Evolutionary conservation across 1,284 basidiomycete species (phyloP), one percentile per base, ranked within the genome.

Genomic region (Golubevia pallescens): DNA sequence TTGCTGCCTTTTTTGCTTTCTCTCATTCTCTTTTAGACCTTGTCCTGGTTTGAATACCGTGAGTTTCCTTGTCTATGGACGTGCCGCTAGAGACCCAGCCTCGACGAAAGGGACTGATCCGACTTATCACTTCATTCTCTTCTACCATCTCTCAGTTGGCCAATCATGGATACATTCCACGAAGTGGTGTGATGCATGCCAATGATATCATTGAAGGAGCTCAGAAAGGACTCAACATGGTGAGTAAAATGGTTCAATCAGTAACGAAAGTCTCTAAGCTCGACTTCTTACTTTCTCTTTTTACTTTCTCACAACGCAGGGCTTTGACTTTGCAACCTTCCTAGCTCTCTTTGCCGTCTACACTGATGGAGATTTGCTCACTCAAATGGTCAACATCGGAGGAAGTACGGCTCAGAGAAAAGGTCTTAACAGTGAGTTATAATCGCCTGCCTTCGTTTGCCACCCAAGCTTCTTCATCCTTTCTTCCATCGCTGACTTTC

Each of bases 321-420:
- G 42, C 8, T 48, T 48, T 16, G 42, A 48, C 28, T 59, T 34
- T 23, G 28, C 58, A 7, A 34, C 24, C n/a, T 23, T 59, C 19
- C 10, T 32, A 13, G 21, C 20, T 19, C 19, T 34, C 6, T 59
- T 59, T 32, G 58, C 34, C 10, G 51, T 59, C 20, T 51, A 42
- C 28, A 51, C 51, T 32, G 58, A 59, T 32, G 58, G 58, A 21
- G 58, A 59, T 32, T 23, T 51, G 6, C 23, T 59, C 8, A 24
- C 58, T n/a, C 34, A 51, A 21, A 59, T 59, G 58, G 19, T 59
- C 34, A 42, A 34, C 21, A 59, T 7, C 21, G 28, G 58, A 21
- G 6, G 58, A 59, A 34, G 21, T 32, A 59, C 28, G 8, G 42
- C 42, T 16, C 42, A 48, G 42, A 48, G 42, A 48, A 48, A 48